Evolutionary conservation across 257 asterid species (phyloP).

Genomic region (Nicotiana sylvestris): DNA sequence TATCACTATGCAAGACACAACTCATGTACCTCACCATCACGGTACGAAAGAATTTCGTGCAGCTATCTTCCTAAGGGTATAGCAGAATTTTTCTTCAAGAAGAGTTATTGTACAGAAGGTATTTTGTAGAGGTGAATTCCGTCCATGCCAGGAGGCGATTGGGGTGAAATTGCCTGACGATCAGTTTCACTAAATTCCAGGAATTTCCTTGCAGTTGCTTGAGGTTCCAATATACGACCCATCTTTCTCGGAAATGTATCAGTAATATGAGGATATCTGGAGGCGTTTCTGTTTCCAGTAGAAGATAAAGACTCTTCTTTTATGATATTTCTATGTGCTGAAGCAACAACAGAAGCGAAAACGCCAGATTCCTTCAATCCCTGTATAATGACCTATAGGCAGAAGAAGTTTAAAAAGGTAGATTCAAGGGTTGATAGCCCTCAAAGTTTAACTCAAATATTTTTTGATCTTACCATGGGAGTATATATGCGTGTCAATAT

Average conservation of each 20-base stretch:
- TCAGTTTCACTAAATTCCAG: background rate
- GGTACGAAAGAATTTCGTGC: background rate
- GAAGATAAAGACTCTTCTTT: background rate
- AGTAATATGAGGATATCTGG: background rate
- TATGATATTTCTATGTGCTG: constrained; percentile 15
- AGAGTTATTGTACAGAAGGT: background rate
- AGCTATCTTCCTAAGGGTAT: background rate
- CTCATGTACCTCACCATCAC: background rate
- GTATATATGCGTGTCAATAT: constrained; percentile 32
- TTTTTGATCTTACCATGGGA: constrained; percentile 30
- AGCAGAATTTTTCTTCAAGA: background rate
- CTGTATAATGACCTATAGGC: constrained; percentile 34
- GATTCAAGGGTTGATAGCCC: background rate
- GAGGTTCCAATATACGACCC: constrained; percentile 14
- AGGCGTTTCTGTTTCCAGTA: constrained; percentile 1
- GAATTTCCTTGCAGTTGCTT: constrained; percentile 1
- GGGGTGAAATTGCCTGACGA: constrained; percentile 14
- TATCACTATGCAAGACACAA: background rate
- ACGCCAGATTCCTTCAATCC: constrained; percentile 37
- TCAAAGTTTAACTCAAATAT: background rate
- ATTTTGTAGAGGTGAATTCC: background rate
- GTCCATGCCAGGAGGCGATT: constrained; percentile 17
- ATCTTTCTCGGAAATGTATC: constrained; percentile 16
- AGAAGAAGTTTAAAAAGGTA: background rate
- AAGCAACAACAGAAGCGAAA: constrained; percentile 27